These are phyloP conservation scores for Hyaloperonospora arabidopsidis DNA, from an alignment of 352 stramenopile genomes.

Conservation along the genomic window DNA sequence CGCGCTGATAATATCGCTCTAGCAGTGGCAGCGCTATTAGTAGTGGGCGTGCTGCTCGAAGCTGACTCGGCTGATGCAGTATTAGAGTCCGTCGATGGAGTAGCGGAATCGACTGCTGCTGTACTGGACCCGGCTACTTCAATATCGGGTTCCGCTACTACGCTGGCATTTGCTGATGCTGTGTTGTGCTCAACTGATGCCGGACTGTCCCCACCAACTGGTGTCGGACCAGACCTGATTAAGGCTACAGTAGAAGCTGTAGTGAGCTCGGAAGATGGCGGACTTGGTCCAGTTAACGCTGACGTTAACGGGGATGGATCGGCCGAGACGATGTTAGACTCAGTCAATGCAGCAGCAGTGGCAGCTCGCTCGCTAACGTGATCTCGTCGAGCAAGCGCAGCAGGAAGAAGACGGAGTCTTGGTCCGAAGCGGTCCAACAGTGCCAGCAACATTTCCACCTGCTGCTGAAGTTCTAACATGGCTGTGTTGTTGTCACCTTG, in stretches of 20 bases:
- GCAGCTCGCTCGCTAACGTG: constrained; percentile 10
- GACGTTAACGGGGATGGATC: not conserved
- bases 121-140: not conserved
- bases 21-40: not conserved
- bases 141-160: not conserved
- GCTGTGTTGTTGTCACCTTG: constrained; percentile 17
- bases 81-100: not conserved
- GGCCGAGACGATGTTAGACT: constrained; percentile 1
- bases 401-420: constrained; percentile 37
- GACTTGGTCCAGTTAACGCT: not conserved
- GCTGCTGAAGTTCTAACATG: constrained; percentile 37
- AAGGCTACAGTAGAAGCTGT: not conserved
- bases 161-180: not conserved
- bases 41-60: not conserved
- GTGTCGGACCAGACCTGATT: not conserved
- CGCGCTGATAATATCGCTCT: constrained; percentile 16
- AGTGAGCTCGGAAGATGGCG: not conserved
- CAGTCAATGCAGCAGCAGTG: not conserved
- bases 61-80: constrained; percentile 1
- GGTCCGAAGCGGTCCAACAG: constrained; percentile 44
- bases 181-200: not conserved
- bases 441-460: constrained; percentile 40
- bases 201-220: not conserved
- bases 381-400: constrained; percentile 34
- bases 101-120: not conserved